Evolutionary conservation across 73 alveolate species (phyloP), one percentile per base, ranked within the genome.

Genomic region (Paramecium sexaurelia): DNA sequence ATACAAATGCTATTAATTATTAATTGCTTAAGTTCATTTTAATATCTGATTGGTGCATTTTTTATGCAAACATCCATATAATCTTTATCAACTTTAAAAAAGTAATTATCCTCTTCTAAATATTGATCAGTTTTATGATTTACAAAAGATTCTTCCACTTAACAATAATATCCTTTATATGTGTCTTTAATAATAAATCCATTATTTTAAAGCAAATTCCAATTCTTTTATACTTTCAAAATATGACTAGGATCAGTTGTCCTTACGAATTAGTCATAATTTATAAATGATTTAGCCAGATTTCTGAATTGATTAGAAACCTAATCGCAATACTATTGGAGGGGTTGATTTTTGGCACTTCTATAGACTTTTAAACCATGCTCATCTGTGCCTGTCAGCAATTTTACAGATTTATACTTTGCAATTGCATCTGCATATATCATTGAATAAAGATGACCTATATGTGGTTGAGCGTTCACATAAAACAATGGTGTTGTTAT

Each of bases 381-480:
- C 78, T 96, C 97, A 84, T 96, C 97, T 26, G 98, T 96, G 13
- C 98, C 71, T 19, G 55, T 55, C 27, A 85, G 13, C 22, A 85
- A 55, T 24, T 24, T 20, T 10, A 78, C 66, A 24, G 93, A 56
- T 32, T 92, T 90, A 45, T 84, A 84, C 37, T 90, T 37, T 7
- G 94, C 92, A 19, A 92, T 85, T 6, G 98, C 96, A 51, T 95
- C 97, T 24, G 97, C 93, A 15, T 87, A 85, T 35, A 92, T 67
- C 57, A 94, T 86, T 3, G 98, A 93, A 89, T 95, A 95, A 13
- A 95, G 71, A 83, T 95, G 98, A 17, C 98, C 98, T 36, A 95
- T 95, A 67, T 95, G 97, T 27, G 98, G 97, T 6, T 85, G n/a
- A 24, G 95, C 95, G 94, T 95, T 95, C 51, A 94, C 96, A 84